These are phyloP conservation scores for Prunus padus DNA, from an alignment of 306 rosid genomes.

Conservation along the genomic window DNA sequence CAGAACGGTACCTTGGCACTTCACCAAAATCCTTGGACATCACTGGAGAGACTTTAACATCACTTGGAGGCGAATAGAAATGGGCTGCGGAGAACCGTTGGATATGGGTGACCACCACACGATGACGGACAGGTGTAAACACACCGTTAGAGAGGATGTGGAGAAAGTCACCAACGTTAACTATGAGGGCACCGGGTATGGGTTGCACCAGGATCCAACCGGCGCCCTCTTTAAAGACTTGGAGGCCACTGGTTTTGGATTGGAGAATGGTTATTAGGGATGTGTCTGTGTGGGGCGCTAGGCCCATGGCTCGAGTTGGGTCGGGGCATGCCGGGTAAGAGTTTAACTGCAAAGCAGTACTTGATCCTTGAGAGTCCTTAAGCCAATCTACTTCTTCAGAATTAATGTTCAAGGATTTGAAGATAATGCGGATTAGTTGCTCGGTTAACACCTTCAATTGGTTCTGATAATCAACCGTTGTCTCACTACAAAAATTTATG, in stretches of 20 bases:
- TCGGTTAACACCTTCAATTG: slow-evolving; percentile 55
- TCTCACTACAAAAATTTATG: slow-evolving; percentile 39
- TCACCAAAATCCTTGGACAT: background rate
- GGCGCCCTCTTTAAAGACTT: slow-evolving; percentile 43
- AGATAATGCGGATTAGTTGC: slow-evolving; percentile 35
- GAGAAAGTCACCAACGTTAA: slow-evolving; percentile 64
- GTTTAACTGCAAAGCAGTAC: slow-evolving; percentile 55
- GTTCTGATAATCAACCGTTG: slow-evolving; percentile 49
- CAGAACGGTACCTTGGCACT: slow-evolving; percentile 38
- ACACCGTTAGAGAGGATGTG: slow-evolving; percentile 57
- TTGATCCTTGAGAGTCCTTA: slow-evolving; percentile 13
- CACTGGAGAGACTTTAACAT: slow-evolving; percentile 40
- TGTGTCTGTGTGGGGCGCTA: slow-evolving; percentile 83
- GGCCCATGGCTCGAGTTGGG: slow-evolving; percentile 63
- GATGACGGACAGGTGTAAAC: slow-evolving; percentile 49
- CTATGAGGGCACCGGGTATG: slow-evolving; percentile 33
- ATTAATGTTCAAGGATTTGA: slow-evolving; percentile 32
- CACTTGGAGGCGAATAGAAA: slow-evolving; percentile 55
- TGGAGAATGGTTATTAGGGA: slow-evolving; percentile 63
- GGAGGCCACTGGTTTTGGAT: slow-evolving; percentile 52
- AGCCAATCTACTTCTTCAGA: slow-evolving; percentile 42
- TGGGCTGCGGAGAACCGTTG: slow-evolving; percentile 56
- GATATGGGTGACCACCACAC: slow-evolving; percentile 40
- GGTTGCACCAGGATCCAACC: slow-evolving; percentile 64
- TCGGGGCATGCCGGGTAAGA: slow-evolving; percentile 71